Evolutionary conservation across 768 basidiomycete genomes (phyloP).

Genomic region (Leccinum ochraceum): DNA sequence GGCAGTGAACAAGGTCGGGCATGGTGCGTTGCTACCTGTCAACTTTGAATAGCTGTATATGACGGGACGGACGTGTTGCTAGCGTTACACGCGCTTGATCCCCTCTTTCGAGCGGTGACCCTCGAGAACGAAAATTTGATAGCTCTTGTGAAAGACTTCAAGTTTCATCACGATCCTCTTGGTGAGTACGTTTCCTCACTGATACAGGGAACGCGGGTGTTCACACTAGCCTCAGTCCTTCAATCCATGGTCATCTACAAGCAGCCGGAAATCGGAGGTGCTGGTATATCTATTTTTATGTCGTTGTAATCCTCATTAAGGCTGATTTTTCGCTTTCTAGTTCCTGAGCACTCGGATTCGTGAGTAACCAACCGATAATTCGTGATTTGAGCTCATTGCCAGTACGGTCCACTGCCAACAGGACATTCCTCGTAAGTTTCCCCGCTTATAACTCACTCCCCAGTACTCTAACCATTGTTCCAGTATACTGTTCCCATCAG

Average conservation of each 20-base stretch:
- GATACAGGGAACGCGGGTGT: not conserved
- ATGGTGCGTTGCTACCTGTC: conserved; percentile 49
- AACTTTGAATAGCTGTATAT: not conserved
- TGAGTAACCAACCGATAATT: conserved; percentile 40
- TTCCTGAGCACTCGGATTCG: conserved; percentile 94
- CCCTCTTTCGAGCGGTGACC: conserved; percentile 75
- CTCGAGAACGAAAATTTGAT: conserved; percentile 75
- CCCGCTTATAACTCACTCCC: not conserved
- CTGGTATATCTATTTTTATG: conserved; percentile 52
- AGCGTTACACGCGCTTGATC: conserved; percentile 88
- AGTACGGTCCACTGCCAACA: conserved; percentile 34
- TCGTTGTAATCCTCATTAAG: not conserved
- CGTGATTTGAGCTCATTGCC: conserved; percentile 61
- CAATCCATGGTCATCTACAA: conserved; percentile 98
- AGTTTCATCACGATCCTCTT: conserved; percentile 83
- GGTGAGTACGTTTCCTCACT: conserved; percentile 43
- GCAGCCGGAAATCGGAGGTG: conserved; percentile 89
- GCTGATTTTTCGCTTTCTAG: conserved; percentile 38
- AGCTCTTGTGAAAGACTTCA: conserved; percentile 71
- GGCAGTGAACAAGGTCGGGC: conserved; percentile 95
- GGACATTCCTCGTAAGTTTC: not conserved
- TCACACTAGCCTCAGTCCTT: conserved; percentile 50
- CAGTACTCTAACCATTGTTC: conserved; percentile 10
- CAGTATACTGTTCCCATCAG: conserved; percentile 91
- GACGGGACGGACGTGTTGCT: conserved; percentile 3